Conservation (phyloP, 208 protist genomes). For the Strigomonas culicis region DNA sequence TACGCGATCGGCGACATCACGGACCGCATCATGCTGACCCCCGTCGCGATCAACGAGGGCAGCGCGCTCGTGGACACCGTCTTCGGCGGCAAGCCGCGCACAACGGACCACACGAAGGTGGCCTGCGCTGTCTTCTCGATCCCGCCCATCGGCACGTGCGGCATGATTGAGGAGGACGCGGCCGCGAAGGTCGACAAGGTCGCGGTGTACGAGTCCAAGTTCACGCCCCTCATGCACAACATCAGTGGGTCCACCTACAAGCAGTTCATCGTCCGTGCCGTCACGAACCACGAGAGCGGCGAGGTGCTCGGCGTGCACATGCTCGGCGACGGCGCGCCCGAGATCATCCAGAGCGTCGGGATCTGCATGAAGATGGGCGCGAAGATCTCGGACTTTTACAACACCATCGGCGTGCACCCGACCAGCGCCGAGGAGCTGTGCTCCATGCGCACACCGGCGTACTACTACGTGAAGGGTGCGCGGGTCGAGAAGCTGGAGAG, state of each 20-base stretch:
- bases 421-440: slow-evolving; percentile 93
- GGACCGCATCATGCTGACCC: slow-evolving; percentile 86
- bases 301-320: slow-evolving; percentile 90
- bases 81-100: slow-evolving; percentile 67
- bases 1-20: slow-evolving; percentile 98
- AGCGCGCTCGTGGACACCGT: slow-evolving; percentile 76
- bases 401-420: slow-evolving; percentile 95
- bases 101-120: slow-evolving; percentile 81
- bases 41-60: slow-evolving; percentile 90
- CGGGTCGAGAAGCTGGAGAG: slow-evolving; percentile 66
- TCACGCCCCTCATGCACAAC: slow-evolving; percentile 89
- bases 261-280: slow-evolving; percentile 80
- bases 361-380: slow-evolving; percentile 89
- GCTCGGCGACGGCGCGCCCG: slow-evolving; percentile 73
- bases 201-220: slow-evolving; percentile 83
- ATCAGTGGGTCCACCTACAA: slow-evolving; percentile 83
- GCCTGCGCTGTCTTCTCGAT: slow-evolving; percentile 91
- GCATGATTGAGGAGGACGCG: slow-evolving; percentile 82
- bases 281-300: slow-evolving; percentile 73
- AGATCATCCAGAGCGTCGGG: slow-evolving; percentile 91
- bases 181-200: slow-evolving; percentile 57
- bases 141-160: slow-evolving; percentile 84
- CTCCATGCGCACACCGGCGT: slow-evolving; percentile 81
- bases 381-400: slow-evolving; percentile 94
- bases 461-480: slow-evolving; percentile 75